These are phyloP conservation scores for Polychaeton citri DNA, from an alignment of 2,329 filamentous ascomycete genomes.

Conservation along the genomic window DNA sequence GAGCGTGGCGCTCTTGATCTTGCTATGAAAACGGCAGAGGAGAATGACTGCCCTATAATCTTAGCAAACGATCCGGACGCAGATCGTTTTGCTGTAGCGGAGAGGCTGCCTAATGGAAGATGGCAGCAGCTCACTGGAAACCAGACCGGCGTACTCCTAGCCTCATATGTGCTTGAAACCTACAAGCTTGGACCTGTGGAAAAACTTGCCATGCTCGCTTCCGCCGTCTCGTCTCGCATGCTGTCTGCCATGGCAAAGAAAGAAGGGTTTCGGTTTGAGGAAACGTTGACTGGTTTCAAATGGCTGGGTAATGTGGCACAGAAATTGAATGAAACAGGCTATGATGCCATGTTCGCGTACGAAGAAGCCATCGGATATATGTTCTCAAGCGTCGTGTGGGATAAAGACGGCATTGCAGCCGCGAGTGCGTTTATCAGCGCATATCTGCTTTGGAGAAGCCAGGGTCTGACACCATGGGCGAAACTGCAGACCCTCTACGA, in stretches of 20 bases:
- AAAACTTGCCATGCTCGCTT: slow-evolving; percentile 45
- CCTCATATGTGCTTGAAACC: slow-evolving; percentile 42
- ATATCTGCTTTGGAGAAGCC: slow-evolving; percentile 35
- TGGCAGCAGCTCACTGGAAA: slow-evolving; percentile 55
- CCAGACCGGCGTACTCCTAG: slow-evolving; percentile 48
- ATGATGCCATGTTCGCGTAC: slow-evolving; percentile 44
- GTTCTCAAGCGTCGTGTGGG: slow-evolving; percentile 48
- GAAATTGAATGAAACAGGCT: slow-evolving; percentile 36
- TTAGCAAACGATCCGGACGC: slow-evolving; percentile 54
- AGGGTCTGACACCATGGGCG: slow-evolving; percentile 42
- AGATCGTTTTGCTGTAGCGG: slow-evolving; percentile 48
- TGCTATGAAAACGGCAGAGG: slow-evolving; percentile 42
- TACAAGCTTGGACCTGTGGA: slow-evolving; percentile 22
- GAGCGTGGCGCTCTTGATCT: slow-evolving; percentile 49
- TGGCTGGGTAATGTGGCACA: slow-evolving; percentile 51
- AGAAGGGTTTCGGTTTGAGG: slow-evolving; percentile 44
- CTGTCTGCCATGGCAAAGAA: slow-evolving; percentile 41
- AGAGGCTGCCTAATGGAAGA: slow-evolving; percentile 39
- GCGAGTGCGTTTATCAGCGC: slow-evolving; percentile 46
- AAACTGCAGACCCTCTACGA: slow-evolving; percentile 46
- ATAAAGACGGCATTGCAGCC: slow-evolving; percentile 52
- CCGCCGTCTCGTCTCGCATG: slow-evolving; percentile 52
- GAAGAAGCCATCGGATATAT: slow-evolving; percentile 57
- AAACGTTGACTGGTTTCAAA: slow-evolving; percentile 55
- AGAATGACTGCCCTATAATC: slow-evolving; percentile 36